Base-by-base conservation (phyloP, 2,329 filamentous ascomycete species). In the Phoma herbarum region DNA sequence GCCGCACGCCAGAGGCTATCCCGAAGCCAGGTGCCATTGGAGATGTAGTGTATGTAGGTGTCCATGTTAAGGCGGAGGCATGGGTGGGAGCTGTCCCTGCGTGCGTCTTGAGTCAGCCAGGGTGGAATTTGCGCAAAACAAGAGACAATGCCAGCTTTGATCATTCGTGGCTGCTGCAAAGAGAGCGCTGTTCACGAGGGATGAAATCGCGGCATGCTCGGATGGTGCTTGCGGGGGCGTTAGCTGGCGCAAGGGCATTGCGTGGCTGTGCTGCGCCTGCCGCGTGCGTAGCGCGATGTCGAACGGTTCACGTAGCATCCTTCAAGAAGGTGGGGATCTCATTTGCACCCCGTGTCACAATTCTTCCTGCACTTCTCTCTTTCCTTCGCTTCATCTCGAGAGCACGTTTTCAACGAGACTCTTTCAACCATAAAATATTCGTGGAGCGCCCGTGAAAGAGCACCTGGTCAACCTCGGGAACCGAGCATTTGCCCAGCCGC, bases 401-500 rank as follows among this genome's bases (percentile, higher is more conserved):
- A n/a, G 39, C 22, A 25, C 56, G 22, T 42, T 46, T 29, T 12
- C 22, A 35, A 28, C 31, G 26, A 45, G 23, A 50, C 31, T 11
- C 31, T n/a, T 1, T 14, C 14, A 10, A 23, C 16, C 16, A 41
- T 4, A 28, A 12, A 6, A 23, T 8, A 46, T 3, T 37, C 7
- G 55, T 22, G 23, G 14, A 18, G 20, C n/a, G 6, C 5, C 10
- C 31, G 37, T 5, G 8, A 35, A 46, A 22, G 26, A 39, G 26
- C 39, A 35, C n/a, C 45, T 46, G 41, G 44, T 33, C 22, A 41
- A 45, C 41, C 39, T 39, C 50, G 56, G 50, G 45, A 46, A 53
- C 52, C 57, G 44, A 60, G 57, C 57, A 55, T 25, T 25, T 61
- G 64, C 64, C 63, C 60, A 69, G 66, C 62, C 64, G 61, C 65